phyloP scores from a whole-genome alignment of 352 stramenopile genomes.

The Pythium volutum region DNA sequence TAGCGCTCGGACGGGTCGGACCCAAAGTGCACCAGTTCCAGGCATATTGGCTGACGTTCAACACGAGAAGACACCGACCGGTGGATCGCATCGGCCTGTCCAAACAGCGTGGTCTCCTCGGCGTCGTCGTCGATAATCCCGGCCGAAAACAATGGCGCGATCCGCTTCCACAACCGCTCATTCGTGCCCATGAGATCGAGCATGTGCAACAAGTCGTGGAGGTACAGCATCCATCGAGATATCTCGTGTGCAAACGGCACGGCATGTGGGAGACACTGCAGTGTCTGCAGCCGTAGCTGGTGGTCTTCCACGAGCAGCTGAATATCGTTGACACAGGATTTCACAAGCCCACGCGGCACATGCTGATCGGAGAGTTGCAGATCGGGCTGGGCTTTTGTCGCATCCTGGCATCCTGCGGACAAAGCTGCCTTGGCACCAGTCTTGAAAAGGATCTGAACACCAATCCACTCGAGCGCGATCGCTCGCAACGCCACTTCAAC shows the following conservation, averaged over 20 bases:
- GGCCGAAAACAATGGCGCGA: slow-evolving; percentile 50
- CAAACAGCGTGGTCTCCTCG: slow-evolving; percentile 44
- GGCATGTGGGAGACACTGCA: slow-evolving; percentile 46
- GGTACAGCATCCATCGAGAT: slow-evolving; percentile 44
- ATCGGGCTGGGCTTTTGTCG: background rate
- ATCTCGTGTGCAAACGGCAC: slow-evolving; percentile 46
- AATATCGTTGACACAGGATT: slow-evolving; percentile 40
- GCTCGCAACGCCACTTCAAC: slow-evolving; percentile 46
- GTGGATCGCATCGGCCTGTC: slow-evolving; percentile 40
- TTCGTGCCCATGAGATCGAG: slow-evolving; percentile 38
- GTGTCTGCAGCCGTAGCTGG: slow-evolving; percentile 41
- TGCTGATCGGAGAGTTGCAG: background rate
- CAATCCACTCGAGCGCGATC: slow-evolving; percentile 51
- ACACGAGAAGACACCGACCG: slow-evolving; percentile 28
- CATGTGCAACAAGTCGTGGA: slow-evolving; percentile 35
- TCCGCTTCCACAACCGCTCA: slow-evolving; percentile 45
- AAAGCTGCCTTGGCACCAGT: slow-evolving; percentile 2
- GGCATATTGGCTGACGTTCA: slow-evolving; percentile 31
- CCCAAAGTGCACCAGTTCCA: slow-evolving; percentile 28
- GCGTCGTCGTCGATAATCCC: slow-evolving; percentile 44
- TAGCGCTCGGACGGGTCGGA: background rate
- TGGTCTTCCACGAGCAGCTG: slow-evolving; percentile 61
- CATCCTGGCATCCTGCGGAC: background rate
- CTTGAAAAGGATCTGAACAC: slow-evolving; percentile 45
- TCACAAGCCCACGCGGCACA: slow-evolving; percentile 15